Evolutionary conservation across 148 eudicot species (phyloP), one percentile per base, ranked within the genome.

Genomic region (Vaccinium vitisidaea): DNA sequence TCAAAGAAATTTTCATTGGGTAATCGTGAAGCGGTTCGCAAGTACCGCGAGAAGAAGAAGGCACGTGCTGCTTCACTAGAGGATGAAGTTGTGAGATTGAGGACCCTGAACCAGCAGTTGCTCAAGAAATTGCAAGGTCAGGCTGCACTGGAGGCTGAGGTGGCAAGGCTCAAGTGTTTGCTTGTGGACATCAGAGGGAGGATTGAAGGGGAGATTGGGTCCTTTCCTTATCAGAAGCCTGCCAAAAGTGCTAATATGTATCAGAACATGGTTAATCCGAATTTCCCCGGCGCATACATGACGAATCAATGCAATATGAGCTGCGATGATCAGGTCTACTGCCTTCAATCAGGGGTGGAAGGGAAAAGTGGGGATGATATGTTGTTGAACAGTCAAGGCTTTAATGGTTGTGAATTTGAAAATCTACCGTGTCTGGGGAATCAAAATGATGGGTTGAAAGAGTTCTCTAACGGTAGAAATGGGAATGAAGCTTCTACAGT

Each of bases 21-120:
- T 1, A 97, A 97, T 75, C 91, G 94, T 50, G 99, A 93, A 90
- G 99, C 99, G 0, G 99, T 97, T 79, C 91, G 98, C 23, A 97
- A 97, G 89, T 97, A 97, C 77, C 95, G 99, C 14, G 94, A 95
- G 87, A 97, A 97, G 91, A 97, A 97, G 92, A 97, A 97, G 87
- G 99, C 98, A 2, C 90, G 92, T 13, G 80, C 98, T 8, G 98
- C 98, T 10, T 95, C 97, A 0, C 86, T 97, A 82, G 99, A 97
- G 86, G 99, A 92, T 58, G 98, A 97, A 84, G 98, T 97, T 89
- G 89, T 85, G 15, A 94, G 89, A 74, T 88, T 97, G 90, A 93
- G 94, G 86, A 88, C 98, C 50, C 25, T 92, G 76, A 97, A 97
- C 87, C 99, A 95, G 87, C 94, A 94, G 87, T 87, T 97, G 79